These are phyloP conservation scores for Arxiozyma heterogenica DNA, from an alignment of 1,139 yeast genomes.

Conservation along the genomic window DNA sequence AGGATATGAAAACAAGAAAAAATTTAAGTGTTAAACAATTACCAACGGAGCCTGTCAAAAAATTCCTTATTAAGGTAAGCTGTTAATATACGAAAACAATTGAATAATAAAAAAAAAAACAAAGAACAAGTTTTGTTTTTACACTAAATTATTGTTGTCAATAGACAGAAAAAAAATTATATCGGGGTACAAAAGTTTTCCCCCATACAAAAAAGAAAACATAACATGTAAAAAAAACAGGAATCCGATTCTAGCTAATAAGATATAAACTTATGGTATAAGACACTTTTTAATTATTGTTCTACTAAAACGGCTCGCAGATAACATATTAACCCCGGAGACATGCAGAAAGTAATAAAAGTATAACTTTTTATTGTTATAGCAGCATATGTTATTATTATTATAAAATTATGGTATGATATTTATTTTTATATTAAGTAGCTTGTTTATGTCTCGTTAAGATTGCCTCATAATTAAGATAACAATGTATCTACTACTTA, in stretches of 20 bases:
- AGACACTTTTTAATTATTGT: background rate
- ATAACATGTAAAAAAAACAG: background rate
- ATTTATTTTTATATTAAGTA: too few species aligned
- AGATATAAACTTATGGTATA: background rate
- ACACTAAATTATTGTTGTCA: too few species aligned
- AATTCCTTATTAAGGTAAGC: background rate
- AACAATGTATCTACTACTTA: too few species aligned
- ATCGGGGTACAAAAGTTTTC: background rate
- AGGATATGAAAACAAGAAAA: background rate
- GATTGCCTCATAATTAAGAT: too few species aligned
- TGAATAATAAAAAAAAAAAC: background rate
- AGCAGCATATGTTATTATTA: too few species aligned
- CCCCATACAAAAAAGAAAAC: background rate
- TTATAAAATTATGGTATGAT: too few species aligned
- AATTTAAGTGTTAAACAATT: background rate
- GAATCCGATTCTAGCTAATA: background rate
- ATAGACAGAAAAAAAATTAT: too few species aligned
- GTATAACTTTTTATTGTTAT: too few species aligned
- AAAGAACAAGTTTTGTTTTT: too few species aligned
- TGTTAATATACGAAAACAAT: too few species aligned
- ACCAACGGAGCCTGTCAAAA: background rate
- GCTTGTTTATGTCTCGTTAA: too few species aligned
- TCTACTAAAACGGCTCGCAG: background rate
- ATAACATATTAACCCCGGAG: background rate
- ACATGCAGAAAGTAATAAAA: background rate